Evolutionary conservation across 2,329 filamentous ascomycete genomes (phyloP).

Genomic region (Trichoderma arundinaceum): DNA sequence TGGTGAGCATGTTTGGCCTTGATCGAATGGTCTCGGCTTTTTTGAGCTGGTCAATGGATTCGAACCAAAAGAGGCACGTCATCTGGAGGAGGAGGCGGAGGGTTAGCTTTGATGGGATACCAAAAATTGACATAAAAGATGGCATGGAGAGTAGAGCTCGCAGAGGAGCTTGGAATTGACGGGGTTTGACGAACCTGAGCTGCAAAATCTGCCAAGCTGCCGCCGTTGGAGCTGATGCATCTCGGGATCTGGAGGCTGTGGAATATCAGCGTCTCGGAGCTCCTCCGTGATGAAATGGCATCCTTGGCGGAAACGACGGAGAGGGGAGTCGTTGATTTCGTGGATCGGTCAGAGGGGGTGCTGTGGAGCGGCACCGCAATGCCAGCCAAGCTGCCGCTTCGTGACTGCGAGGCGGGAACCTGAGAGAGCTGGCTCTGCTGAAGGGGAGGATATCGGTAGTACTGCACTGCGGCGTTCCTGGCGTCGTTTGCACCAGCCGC

Average conservation of each 20-base stretch:
- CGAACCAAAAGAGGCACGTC: constrained; percentile 97
- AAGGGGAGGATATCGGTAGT: constrained; percentile 41
- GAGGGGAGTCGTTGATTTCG: constrained; percentile 22
- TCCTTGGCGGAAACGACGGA: constrained; percentile 26
- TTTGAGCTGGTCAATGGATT: constrained; percentile 79
- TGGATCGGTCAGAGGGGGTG: constrained; percentile 19
- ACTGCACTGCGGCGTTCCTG: constrained; percentile 34
- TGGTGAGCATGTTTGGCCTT: constrained; percentile 48
- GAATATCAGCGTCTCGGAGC: constrained; percentile 55
- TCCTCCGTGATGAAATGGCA: constrained; percentile 44
- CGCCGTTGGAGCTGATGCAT: constrained; percentile 76
- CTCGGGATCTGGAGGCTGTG: constrained; percentile 73
- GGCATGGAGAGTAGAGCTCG: not conserved
- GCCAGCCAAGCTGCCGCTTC: constrained; percentile 8
- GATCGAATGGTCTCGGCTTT: constrained; percentile 68
- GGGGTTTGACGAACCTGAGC: constrained; percentile 68
- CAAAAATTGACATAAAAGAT: not conserved
- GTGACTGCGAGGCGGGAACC: constrained; percentile 32
- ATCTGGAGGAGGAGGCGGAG: constrained; percentile 64
- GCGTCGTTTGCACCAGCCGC: not conserved
- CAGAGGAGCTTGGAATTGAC: not conserved
- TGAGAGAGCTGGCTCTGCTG: constrained; percentile 35
- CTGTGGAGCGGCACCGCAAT: not conserved
- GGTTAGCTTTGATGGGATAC: not conserved
- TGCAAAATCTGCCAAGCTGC: constrained; percentile 80